Base-by-base conservation (phyloP, 441 rosid genomes). In the Macaranga tanarius region DNA sequence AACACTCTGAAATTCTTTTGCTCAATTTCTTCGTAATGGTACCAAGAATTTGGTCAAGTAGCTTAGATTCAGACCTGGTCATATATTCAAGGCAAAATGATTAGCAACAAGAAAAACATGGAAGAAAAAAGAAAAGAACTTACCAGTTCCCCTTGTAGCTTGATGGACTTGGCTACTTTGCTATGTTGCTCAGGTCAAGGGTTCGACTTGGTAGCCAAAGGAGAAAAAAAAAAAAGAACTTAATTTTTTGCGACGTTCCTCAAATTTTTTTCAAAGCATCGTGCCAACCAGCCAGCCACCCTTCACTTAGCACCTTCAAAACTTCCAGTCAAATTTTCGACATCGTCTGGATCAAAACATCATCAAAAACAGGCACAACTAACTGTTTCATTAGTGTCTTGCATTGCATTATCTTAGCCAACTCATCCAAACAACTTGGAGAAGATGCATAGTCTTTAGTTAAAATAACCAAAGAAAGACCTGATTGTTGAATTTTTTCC, bases 291-390 rank as follows among this genome's bases (percentile, higher is more conserved):
- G 70, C 9, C 7, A 82, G 81, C 10, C 9, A 55, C 9, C 42
- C 25, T 42, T 28, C 2, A 42, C 16, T n/a, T 45, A 2, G 56
- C 26, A 42, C 1, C 44, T 0, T 42, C 67, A 67, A 64, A 82
- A 28, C 68, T 71, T 5, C 81, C 84, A 0, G 62, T 73, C 51
- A 74, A 75, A 25, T 50, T 40, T 72, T 79, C 76, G 2, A 84
- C 80, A 62, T 83, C 71, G 4, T n/a, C 9, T 48, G 82, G 74
- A 47, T 71, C 67, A 2, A n/a, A n/a, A 83, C 80, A 2, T 73
- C 65, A 1, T 67, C 80, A 78, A 83, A 83, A 23, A 47, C 68
- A 1, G 87, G 83, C 7, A 84, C 26, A 10, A 81, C 9, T 2
- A 63, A 72, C 23, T 65, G 68, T 17, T 10, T 54, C 50, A 72